A percentile compares a stretch with the other conserved stretches of the same genome.
phyloP scores from a whole-genome alignment of 140 eudicot genomes.

The Anethum foeniculum region DNA sequence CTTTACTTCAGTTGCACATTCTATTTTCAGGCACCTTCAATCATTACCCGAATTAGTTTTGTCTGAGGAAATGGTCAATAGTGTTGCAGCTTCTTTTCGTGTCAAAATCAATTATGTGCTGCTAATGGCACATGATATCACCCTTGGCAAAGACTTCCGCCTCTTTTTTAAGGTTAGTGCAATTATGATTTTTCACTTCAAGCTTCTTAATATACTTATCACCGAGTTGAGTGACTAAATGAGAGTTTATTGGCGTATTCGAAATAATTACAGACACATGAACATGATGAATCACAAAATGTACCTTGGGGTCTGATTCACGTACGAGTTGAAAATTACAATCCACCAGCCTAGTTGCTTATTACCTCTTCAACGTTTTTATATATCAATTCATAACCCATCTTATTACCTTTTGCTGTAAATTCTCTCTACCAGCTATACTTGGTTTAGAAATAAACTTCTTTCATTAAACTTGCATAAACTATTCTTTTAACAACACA shows the following conservation, averaged over 20 bases:
- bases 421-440: not conserved
- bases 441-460: not conserved
- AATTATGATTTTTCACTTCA: not conserved
- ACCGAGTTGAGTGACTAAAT: not conserved
- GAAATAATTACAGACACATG: not conserved
- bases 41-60: slow-evolving; percentile 72
- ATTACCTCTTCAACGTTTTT: not conserved
- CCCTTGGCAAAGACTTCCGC: slow-evolving; percentile 92
- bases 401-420: not conserved
- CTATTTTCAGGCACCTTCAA: slow-evolving; percentile 44
- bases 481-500: too few relatives aligned
- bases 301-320: not conserved
- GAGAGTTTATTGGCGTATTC: not conserved
- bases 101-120: slow-evolving; percentile 71
- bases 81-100: slow-evolving; percentile 94
- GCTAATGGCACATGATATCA: slow-evolving; percentile 95
- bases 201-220: not conserved
- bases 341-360: not conserved
- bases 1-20: too few relatives aligned
- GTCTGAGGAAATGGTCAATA: slow-evolving; percentile 92
- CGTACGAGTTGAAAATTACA: not conserved
- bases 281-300: not conserved
- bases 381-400: not conserved
- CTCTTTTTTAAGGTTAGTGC: slow-evolving; percentile 79
- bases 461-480: not conserved